phyloP scores from a whole-genome alignment of 257 asterid species.

The Linaria vulgaris region DNA sequence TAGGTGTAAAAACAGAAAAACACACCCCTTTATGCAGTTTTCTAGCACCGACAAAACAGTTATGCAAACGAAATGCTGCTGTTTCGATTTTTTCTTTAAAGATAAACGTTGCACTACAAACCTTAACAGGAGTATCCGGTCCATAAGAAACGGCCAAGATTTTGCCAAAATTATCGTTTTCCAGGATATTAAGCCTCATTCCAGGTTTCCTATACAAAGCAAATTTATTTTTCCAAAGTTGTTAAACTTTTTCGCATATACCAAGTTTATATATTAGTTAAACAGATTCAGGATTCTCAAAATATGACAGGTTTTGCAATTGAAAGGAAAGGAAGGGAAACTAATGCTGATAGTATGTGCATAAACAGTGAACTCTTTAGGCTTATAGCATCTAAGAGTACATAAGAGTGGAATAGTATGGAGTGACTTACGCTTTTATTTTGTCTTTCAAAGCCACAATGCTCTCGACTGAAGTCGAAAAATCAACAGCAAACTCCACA shows the following conservation, averaged over 20 bases:
- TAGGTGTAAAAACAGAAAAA: background rate
- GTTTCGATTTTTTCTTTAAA: background rate
- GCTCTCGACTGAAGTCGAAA: conserved; percentile 66
- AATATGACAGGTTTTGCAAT: no score
- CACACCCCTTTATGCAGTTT: background rate
- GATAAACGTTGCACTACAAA: conserved; percentile 20
- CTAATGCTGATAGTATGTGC: background rate
- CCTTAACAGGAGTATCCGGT: conserved; percentile 37
- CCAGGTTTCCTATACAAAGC: conserved; percentile 40
- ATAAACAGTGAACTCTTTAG: background rate
- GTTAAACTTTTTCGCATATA: background rate
- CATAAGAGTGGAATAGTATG: background rate
- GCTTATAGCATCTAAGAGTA: background rate
- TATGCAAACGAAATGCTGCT: background rate
- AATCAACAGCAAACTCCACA: conserved; percentile 73
- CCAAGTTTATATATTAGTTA: background rate
- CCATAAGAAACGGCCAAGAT: conserved; percentile 30
- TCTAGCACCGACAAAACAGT: no score
- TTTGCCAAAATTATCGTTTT: conserved; percentile 32
- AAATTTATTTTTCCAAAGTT: conserved; percentile 16
- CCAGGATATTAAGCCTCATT: conserved; percentile 39
- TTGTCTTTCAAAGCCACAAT: conserved; percentile 58
- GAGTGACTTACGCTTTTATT: conserved; percentile 52
- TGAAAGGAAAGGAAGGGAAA: no score
- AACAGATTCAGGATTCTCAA: background rate